Percentiles rank a stretch among this genome's conserved stretches.
phyloP scores from a whole-genome alignment of 352 stramenopile genomes.

The Phytopythium montanum region DNA sequence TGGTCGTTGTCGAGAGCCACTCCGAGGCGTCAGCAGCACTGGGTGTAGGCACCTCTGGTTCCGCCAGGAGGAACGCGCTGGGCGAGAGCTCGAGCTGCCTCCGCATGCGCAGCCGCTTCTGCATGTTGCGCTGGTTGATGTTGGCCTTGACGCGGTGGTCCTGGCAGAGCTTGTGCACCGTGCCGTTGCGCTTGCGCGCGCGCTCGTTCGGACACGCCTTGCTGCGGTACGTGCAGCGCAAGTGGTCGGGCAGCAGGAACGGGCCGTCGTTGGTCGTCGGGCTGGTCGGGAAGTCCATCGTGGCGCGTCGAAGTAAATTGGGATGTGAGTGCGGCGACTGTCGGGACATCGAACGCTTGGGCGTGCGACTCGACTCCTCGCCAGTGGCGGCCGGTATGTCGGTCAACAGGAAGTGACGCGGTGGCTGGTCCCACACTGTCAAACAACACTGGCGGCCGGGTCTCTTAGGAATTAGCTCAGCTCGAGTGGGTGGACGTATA shows the following conservation, averaged over 20 bases:
- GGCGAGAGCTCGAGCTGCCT: slow-evolving; percentile 3
- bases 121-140: slow-evolving; percentile 46
- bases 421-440: background rate
- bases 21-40: background rate
- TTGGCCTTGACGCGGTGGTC: slow-evolving; percentile 53
- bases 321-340: background rate
- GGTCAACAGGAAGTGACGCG: background rate
- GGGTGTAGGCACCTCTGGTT: background rate
- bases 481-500: background rate
- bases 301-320: slow-evolving; percentile 17
- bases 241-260: slow-evolving; percentile 14
- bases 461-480: background rate
- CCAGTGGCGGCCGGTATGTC: background rate
- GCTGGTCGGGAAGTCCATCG: slow-evolving; percentile 8
- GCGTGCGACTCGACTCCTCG: too few relatives aligned
- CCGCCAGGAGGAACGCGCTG: background rate
- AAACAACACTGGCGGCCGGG: background rate
- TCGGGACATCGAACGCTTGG: background rate
- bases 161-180: slow-evolving; percentile 46
- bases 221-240: slow-evolving; percentile 44
- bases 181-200: slow-evolving; percentile 45
- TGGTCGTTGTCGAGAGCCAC: background rate
- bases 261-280: slow-evolving; percentile 6
- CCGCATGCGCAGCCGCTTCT: slow-evolving; percentile 25
- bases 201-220: slow-evolving; percentile 45